phyloP scores from a whole-genome alignment of 768 basidiomycete species.

The Mycena epipterygia region DNA sequence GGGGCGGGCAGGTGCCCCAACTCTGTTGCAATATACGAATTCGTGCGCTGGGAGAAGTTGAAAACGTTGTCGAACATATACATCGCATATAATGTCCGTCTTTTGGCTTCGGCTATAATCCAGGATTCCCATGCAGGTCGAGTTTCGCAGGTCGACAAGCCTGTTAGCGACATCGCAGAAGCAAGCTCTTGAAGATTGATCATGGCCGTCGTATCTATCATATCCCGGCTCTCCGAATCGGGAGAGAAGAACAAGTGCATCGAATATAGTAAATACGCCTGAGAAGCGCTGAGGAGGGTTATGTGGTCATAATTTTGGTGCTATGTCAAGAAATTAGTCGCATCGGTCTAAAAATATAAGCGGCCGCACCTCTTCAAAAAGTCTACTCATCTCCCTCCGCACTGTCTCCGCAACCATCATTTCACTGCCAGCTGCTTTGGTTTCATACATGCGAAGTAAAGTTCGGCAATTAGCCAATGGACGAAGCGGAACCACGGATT shows the following conservation, averaged over 20 bases:
- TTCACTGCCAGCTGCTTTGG: slow-evolving; percentile 26
- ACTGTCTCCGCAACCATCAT: slow-evolving; percentile 17
- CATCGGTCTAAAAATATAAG: not conserved
- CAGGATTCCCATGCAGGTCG: slow-evolving; percentile 20
- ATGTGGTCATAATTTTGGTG: slow-evolving; percentile 23
- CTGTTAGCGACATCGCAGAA: slow-evolving; percentile 17
- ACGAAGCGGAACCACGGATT: not conserved
- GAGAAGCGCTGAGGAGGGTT: slow-evolving; percentile 27
- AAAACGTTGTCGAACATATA: slow-evolving; percentile 29
- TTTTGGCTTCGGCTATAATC: slow-evolving; percentile 27
- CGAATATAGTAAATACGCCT: slow-evolving; percentile 30
- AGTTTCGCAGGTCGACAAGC: not conserved
- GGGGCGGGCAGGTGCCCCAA: slow-evolving; percentile 13
- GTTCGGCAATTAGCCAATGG: slow-evolving; percentile 31
- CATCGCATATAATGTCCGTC: slow-evolving; percentile 27
- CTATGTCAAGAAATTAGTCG: not conserved
- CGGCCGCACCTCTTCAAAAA: slow-evolving; percentile 17
- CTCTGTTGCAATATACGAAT: slow-evolving; percentile 31
- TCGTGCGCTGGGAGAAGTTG: slow-evolving; percentile 3
- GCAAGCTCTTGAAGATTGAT: slow-evolving; percentile 33
- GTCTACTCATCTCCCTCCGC: slow-evolving; percentile 20
- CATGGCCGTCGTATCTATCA: slow-evolving; percentile 21
- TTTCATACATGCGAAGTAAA: slow-evolving; percentile 31
- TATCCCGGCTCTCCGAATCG: slow-evolving; percentile 3
- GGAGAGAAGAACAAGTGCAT: slow-evolving; percentile 24